A percentile compares a stretch with the other conserved stretches of the same genome.
These are phyloP conservation scores for Candida nemodendra DNA, from an alignment of 805 yeast genomes.

Conservation along the genomic window DNA sequence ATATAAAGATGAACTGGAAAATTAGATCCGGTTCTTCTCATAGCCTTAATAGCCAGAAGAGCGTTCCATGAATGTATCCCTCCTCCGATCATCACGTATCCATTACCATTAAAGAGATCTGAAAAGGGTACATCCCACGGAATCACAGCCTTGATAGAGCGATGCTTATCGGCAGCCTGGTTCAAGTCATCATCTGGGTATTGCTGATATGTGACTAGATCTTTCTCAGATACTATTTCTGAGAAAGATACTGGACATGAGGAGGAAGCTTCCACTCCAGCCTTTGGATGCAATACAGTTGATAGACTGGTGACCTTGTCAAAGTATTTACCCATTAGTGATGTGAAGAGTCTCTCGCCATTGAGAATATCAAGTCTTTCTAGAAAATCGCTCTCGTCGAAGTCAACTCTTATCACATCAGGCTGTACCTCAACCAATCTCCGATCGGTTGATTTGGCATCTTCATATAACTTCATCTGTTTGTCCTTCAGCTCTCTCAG, in stretches of 20 bases:
- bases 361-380: neutral
- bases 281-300: neutral
- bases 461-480: constrained; percentile 2
- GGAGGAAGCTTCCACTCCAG: neutral
- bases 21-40: constrained; percentile 39
- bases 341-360: constrained; percentile 6
- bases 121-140: constrained; percentile 37
- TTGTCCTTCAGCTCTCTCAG: neutral
- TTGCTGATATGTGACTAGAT: constrained; percentile 3
- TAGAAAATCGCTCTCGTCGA: constrained; percentile 5
- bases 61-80: constrained; percentile 37
- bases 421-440: constrained; percentile 8
- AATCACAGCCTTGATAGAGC: constrained; percentile 38
- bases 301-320: constrained; percentile 1
- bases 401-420: constrained; percentile 7
- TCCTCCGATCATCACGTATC: constrained; percentile 39
- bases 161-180: constrained; percentile 37
- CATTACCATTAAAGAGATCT: constrained; percentile 17
- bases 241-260: neutral
- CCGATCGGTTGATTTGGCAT: constrained; percentile 4
- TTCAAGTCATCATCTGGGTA: constrained; percentile 36
- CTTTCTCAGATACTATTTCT: constrained; percentile 3
- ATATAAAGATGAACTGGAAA: constrained; percentile 40
- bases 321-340: constrained; percentile 7
- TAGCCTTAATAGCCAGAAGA: constrained; percentile 33